Evolutionary conservation across 495 filamentous ascomycete species (phyloP), one percentile per base, ranked within the genome.

Genomic region (Lophiotrema nucula): DNA sequence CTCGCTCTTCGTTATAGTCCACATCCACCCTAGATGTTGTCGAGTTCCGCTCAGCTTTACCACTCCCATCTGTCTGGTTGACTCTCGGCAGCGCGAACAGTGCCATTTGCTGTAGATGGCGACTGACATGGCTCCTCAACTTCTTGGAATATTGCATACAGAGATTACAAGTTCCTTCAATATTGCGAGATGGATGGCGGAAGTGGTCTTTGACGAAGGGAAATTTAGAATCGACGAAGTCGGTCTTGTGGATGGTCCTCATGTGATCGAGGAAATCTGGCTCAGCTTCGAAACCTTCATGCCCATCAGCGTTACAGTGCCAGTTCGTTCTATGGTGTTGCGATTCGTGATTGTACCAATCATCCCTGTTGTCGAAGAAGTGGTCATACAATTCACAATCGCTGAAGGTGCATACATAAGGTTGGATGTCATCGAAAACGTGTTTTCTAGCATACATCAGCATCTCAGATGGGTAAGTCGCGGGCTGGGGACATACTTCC

Each of bases 401-500:
- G 2, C n/a, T 18, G 4, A 28, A 33, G 22, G 52, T 55, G 25
- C 52, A 55, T 8, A 46, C 21, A 35, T 55, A 55, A 5, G 52
- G 52, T 37, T 55, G 38, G 3, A 55, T 13, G 24, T 55, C 52
- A 11, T 3, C 52, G 10, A 55, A 21, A 16, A 55, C 41, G n/a
- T 55, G 52, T 28, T 46, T 55, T 24, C 50, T 52, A 24, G 23
- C 1, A 4, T 5, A 52, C 3, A 21, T 22, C 26, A 19, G 22
- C 1, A 24, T 1, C 16, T 19, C 21, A 15, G 22, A 1, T 24
- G 15, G 15, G 13, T 4, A 25, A 8, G 4, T 33, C n/a, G 2
- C 2, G 1, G 19, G n/a, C n/a, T n/a, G 8, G n/a, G 11, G 43
- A 56, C 54, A 16, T 49, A 57, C 56, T 53, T 58, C 56, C 56